These are phyloP conservation scores for Balamuthia mandrillaris DNA, from an alignment of 208 protist species.

Conservation along the genomic window DNA sequence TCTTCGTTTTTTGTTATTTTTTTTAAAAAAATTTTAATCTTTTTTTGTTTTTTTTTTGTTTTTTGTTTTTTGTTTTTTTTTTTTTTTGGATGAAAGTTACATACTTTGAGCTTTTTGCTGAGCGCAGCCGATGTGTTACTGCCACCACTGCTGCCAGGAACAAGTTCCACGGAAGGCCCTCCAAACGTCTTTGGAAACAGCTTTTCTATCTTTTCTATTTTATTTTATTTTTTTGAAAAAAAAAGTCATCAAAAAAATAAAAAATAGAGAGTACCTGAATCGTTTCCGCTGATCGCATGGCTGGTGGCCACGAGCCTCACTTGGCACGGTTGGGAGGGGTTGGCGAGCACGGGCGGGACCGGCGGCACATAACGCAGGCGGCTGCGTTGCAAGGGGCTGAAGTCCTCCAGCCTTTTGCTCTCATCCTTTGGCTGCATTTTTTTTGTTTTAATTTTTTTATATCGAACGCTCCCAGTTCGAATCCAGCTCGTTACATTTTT, in stretches of 20 bases:
- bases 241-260: not conserved
- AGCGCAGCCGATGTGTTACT: not conserved
- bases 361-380: not conserved
- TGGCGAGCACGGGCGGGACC: not conserved
- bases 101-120: not conserved
- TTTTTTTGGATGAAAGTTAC: not conserved
- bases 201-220: constrained; percentile 30
- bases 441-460: not conserved
- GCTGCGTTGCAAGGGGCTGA: not conserved
- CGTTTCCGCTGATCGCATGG: not conserved
- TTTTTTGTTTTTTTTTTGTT: too few relatives aligned
- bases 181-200: not conserved
- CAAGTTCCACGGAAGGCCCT: not conserved
- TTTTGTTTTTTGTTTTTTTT: not conserved
- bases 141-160: not conserved
- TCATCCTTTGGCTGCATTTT: too few relatives aligned
- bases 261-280: not conserved
- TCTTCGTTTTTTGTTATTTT: not conserved
- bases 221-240: not conserved
- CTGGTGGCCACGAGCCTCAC: not conserved
- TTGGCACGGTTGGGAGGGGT: not conserved
- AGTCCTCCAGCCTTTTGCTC: not conserved
- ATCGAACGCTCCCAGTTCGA: too few relatives aligned
- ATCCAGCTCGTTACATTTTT: too few relatives aligned
- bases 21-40: too few relatives aligned